Evolutionary conservation across 306 rosid species (phyloP).

Genomic region (Ammopiptanthus mongolicus): DNA sequence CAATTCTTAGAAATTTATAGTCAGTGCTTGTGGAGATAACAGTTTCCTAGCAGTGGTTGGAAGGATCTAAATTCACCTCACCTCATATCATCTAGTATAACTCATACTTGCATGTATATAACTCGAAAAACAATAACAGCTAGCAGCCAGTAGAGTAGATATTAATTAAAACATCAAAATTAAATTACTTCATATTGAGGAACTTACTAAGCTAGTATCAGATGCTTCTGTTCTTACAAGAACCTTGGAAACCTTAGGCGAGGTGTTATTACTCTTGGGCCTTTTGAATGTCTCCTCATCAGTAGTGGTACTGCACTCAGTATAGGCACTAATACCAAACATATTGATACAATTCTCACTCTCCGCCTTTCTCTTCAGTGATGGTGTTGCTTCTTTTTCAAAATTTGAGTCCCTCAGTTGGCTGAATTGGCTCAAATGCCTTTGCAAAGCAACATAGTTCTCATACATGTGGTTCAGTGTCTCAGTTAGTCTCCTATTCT

Average conservation of each 20-base stretch:
- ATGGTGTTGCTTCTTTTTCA: constrained; percentile 7
- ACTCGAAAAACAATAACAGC: neutral
- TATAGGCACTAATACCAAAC: neutral
- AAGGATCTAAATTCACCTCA: neutral
- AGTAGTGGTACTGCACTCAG: constrained; percentile 43
- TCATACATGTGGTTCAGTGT: constrained; percentile 36
- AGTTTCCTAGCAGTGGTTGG: neutral
- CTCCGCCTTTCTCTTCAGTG: constrained; percentile 53
- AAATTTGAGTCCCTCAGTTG: constrained; percentile 13
- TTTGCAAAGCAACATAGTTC: constrained; percentile 40
- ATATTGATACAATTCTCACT: constrained; percentile 12
- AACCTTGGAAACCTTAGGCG: constrained; percentile 49
- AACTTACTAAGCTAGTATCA: constrained; percentile 59
- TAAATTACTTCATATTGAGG: neutral
- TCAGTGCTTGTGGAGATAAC: neutral
- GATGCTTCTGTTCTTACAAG: constrained; percentile 53
- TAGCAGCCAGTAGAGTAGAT: neutral
- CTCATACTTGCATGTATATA: neutral
- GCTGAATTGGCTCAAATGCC: constrained; percentile 25
- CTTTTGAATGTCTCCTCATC: constrained; percentile 48
- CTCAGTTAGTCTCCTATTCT: constrained; percentile 59
- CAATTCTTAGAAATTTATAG: neutral
- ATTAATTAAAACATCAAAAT: neutral
- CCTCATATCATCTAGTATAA: no score
- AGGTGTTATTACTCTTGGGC: constrained; percentile 30